Percentiles rank a stretch among this genome's conserved stretches.
These are phyloP conservation scores for Hevea brasiliensis DNA, from an alignment of 345 rosid species.

Conservation along the genomic window DNA sequence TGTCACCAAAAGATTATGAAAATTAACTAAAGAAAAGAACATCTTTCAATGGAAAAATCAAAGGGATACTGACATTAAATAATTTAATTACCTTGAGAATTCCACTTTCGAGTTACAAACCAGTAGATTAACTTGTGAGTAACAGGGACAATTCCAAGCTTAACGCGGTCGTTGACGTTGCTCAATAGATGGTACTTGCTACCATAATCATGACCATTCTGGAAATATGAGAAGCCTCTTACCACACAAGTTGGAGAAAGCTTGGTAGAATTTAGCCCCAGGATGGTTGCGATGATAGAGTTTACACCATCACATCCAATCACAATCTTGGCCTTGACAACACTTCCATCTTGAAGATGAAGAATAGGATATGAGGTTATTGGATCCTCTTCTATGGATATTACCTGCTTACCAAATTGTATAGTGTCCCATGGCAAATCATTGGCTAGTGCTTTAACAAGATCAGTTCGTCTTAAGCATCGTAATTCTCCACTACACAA, in stretches of 20 bases:
- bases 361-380: constrained; percentile 32
- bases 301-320: constrained; percentile 27
- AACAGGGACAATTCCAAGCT: constrained; percentile 29
- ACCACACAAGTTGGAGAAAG: background rate
- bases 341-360: constrained; percentile 31
- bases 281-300: constrained; percentile 4
- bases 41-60: too few species aligned
- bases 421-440: constrained; percentile 41
- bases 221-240: constrained; percentile 21
- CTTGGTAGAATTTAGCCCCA: background rate
- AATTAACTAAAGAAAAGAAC: too few species aligned
- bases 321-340: constrained; percentile 43
- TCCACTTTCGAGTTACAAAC: constrained; percentile 25
- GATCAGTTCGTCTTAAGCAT: constrained; percentile 45
- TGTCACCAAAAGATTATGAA: background rate
- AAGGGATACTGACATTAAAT: too few species aligned
- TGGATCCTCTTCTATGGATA: constrained; percentile 35
- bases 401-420: constrained; percentile 35
- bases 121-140: constrained; percentile 25
- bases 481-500: constrained; percentile 49
- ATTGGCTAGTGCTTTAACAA: constrained; percentile 43
- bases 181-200: background rate
- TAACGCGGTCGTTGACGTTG: background rate
- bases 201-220: constrained; percentile 5
- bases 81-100: constrained; percentile 26